Conservation (phyloP, 345 rosid species). For the Syzygium aromaticum region DNA sequence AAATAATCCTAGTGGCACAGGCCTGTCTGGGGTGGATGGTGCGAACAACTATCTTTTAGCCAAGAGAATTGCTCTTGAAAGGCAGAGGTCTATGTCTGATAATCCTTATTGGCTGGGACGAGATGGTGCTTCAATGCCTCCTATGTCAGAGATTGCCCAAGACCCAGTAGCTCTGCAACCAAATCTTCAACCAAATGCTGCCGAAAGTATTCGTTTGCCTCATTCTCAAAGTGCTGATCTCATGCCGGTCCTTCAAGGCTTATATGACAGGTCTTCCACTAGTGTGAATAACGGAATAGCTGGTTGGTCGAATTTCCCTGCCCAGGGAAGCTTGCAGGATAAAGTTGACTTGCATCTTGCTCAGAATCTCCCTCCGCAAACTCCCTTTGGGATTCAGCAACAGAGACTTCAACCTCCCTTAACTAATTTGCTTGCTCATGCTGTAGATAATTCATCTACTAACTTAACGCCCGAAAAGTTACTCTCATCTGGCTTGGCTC, state of each 20-base stretch:
- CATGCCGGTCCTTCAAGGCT: slow-evolving; percentile 64
- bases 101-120: slow-evolving; percentile 63
- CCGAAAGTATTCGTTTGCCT: slow-evolving; percentile 35
- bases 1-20: slow-evolving; percentile 34
- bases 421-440: slow-evolving; percentile 58
- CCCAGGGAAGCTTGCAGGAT: slow-evolving; percentile 42
- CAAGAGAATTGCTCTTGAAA: slow-evolving; percentile 65
- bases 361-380: slow-evolving; percentile 48
- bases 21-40: slow-evolving; percentile 46
- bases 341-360: slow-evolving; percentile 47
- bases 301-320: slow-evolving; percentile 56
- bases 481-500: slow-evolving; percentile 46
- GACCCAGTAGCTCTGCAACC: slow-evolving; percentile 27
- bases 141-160: slow-evolving; percentile 49
- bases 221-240: slow-evolving; percentile 69
- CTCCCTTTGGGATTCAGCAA: slow-evolving; percentile 62
- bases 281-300: slow-evolving; percentile 34
- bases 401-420: slow-evolving; percentile 51
- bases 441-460: slow-evolving; percentile 44
- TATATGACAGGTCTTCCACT: slow-evolving; percentile 50
- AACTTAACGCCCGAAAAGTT: slow-evolving; percentile 47
- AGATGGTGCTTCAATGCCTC: slow-evolving; percentile 49
- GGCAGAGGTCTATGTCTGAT: slow-evolving; percentile 54
- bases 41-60: slow-evolving; percentile 63
- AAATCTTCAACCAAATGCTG: slow-evolving; percentile 15